Base-by-base conservation (phyloP, 2,329 filamentous ascomycete species). In the Alternaria brassicae region DNA sequence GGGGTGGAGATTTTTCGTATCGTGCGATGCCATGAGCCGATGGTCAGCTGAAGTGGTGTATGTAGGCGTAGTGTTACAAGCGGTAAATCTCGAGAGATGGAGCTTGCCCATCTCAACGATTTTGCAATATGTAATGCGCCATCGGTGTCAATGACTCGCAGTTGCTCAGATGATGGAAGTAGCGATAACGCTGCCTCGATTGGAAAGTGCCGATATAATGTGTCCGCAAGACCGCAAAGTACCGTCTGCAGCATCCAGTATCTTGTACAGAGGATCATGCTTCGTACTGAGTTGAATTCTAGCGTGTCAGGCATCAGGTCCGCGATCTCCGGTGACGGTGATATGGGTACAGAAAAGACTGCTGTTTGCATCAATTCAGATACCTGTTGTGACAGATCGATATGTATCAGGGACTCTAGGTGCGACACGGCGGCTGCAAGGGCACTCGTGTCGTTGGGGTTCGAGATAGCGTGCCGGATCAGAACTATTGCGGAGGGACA, bases 11-110 rank as follows among this genome's bases (percentile, higher is more conserved):
- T 27, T n/a, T 61, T 41, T 25, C 63, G 61, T 17, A 66, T 62
- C 4, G 53, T 62, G 32, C 72, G 60, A 39, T 70, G 57, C 72
- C 72, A 75, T 7, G 70, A 59, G 1, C 70, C 67, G 4, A 73
- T 63, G 0, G 72, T 69, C 9, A 73, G 56, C 21, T 73, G 68
- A 8, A 74, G 63, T 7, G 67, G 67, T 0, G 68, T 72, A 15
- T 73, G 70, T n/a, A 75, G 57, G 47, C 71, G 70, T 9, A 75
- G 25, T 15, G 69, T 64, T 4, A 75, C 63, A 15, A 75, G 62
- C 3, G 72, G 71, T 7, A 74, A 49, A 6, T 48, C 59, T 12
- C 63, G 63, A 27, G 67, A 72, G 3, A 70, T 48, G 0, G 62
- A 62, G 1, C 64, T 40, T 2, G 70, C 62, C 64, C 68, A 74